Evolutionary conservation across 2,329 filamentous ascomycete species (phyloP).

Genomic region (Scedosporium aurantiacum): DNA sequence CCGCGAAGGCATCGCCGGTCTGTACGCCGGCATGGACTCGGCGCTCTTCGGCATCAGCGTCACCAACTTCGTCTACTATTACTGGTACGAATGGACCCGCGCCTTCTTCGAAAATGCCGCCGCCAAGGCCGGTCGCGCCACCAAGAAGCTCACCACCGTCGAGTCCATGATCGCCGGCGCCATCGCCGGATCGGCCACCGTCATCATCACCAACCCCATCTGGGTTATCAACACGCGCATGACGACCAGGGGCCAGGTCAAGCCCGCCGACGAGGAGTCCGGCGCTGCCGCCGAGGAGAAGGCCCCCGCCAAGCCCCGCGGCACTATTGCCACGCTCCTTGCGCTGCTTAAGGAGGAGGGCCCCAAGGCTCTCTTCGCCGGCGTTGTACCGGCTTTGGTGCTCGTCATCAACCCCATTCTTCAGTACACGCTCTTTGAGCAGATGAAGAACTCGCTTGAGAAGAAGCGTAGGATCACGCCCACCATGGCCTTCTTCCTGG

Average conservation of each 20-base stretch:
- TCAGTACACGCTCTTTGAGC: conserved; percentile 98
- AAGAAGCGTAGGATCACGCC: conserved; percentile 64
- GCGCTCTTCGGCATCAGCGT: conserved; percentile 95
- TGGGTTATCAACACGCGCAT: conserved; percentile 99
- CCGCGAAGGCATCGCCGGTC: conserved; percentile 76
- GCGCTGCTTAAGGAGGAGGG: conserved; percentile 76
- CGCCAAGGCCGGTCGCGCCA: conserved; percentile 57
- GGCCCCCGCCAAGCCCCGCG: conserved; percentile 40
- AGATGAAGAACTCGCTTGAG: conserved; percentile 87
- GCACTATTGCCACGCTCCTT: conserved; percentile 72
- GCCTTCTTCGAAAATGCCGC: conserved; percentile 76
- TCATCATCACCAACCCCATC: conserved; percentile 94
- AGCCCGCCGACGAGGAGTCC: conserved; percentile 25
- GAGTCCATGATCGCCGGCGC: conserved; percentile 95
- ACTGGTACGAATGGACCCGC: conserved; percentile 98
- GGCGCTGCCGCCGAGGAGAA: conserved; percentile 29
- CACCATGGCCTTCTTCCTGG: conserved; percentile 78
- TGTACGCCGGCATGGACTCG: conserved; percentile 88
- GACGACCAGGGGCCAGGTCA: conserved; percentile 54
- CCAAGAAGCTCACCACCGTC: conserved; percentile 74
- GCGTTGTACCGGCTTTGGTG: conserved; percentile 83
- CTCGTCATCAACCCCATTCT: conserved; percentile 97
- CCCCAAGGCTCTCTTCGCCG: conserved; percentile 73
- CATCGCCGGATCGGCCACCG: conserved; percentile 84
- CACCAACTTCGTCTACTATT: conserved; percentile 99